These are phyloP conservation scores for Talaromyces sp. DNA, from an alignment of 2,329 filamentous ascomycete species.

Conservation along the genomic window DNA sequence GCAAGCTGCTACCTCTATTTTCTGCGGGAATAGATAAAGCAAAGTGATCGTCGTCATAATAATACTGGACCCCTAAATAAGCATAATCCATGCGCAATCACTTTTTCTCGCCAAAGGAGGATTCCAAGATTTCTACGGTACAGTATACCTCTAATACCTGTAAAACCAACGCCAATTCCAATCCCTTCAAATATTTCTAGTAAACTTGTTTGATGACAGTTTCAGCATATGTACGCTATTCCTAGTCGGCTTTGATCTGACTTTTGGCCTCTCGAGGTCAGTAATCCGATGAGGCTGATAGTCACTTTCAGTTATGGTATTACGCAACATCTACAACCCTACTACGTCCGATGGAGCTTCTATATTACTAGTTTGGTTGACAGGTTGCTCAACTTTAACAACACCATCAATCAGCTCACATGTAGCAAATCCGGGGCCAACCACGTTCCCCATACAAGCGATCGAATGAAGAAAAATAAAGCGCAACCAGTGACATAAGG, in stretches of 20 bases:
- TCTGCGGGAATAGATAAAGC: neutral
- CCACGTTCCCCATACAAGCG: neutral
- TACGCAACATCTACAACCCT: neutral
- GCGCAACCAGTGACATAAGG: neutral
- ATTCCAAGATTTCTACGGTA: neutral
- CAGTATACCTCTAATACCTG: neutral
- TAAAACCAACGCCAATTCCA: neutral
- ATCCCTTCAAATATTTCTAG: neutral
- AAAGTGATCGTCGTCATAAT: neutral
- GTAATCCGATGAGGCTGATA: neutral
- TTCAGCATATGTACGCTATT: neutral
- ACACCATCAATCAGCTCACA: neutral
- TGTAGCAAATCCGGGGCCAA: neutral
- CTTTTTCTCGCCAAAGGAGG: neutral
- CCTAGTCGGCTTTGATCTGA: neutral
- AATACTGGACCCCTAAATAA: neutral
- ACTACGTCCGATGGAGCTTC: neutral
- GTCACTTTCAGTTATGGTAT: neutral
- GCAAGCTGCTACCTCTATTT: neutral
- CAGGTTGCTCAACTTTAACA: neutral
- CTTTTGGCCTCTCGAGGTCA: neutral
- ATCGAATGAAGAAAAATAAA: neutral
- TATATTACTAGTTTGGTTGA: neutral
- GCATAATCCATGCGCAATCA: neutral
- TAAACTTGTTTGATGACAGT: neutral